Base-by-base conservation (phyloP, 108 stramenopile species). In the Nannochloropsis gaditana region DNA sequence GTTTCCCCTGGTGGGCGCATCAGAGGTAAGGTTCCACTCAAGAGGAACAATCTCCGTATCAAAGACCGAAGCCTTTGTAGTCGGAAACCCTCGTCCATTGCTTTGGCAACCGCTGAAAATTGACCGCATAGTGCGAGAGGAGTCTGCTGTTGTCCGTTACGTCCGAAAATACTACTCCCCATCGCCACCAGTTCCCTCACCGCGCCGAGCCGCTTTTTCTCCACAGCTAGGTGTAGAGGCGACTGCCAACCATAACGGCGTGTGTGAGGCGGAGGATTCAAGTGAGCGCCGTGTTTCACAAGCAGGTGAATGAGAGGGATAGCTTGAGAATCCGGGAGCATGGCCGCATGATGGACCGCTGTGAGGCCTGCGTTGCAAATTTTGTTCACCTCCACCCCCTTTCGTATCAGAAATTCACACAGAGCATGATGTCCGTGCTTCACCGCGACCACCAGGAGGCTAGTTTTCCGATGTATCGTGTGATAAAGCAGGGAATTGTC, bases 311-410 rank as follows among this genome's bases (percentile, higher is more conserved):
- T 15, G 59, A 73, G 59, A 3, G 59, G 59, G 59, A 73, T 15
- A 8, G 59, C 59, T 4, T n/a, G 59, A n/a, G 59, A 15, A n/a
- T 73, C 59, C 59, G 59, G 59, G n/a, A 73, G 59, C 19, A n/a
- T n/a, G 59, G 59, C 59, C 19, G 59, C 59, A n/a, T n/a, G 59
- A 73, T 73, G 59, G n/a, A 73, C n/a, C 19, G 59, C 59, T n/a
- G 59, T 73, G 19, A 4, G 59, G n/a, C 59, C 19, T 4, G 59
- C 59, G 59, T 73, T 15, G n/a, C 59, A 73, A n/a, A 73, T n/a
- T n/a, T 73, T 73, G 59, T 73, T 73, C 59, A 8, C 59, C 19
- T 73, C 59, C 15, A 73, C n/a, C 19, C 59, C 59, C 3, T n/a
- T 15, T 73, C n/a, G 4, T 15, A 73, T 15, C 59, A 73, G n/a